Percentiles rank a stretch among this genome's conserved stretches.
Evolutionary conservation across 345 rosid species (phyloP).

Genomic region (Rhodomyrtus tomentosa): DNA sequence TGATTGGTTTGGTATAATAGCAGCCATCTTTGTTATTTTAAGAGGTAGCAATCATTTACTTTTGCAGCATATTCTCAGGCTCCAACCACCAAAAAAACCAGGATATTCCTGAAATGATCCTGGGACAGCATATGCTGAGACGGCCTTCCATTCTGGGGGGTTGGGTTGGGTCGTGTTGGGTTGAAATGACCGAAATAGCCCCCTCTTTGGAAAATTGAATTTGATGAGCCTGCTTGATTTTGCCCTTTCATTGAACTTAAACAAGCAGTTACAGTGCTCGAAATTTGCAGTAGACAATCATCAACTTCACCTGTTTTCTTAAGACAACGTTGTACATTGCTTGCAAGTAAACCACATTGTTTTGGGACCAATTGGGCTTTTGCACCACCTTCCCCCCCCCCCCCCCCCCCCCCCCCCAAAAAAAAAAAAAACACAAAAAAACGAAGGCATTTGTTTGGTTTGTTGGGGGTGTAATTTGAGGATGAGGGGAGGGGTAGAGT

Average conservation of each 20-base stretch:
- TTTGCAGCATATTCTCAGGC: conserved; percentile 25
- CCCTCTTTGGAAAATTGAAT: background rate
- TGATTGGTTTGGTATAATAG: background rate
- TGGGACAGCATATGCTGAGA: background rate
- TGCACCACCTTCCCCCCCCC: too few relatives aligned
- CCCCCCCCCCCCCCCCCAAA: too few relatives aligned
- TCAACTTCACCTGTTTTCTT: background rate
- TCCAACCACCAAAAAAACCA: background rate
- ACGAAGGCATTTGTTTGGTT: too few relatives aligned
- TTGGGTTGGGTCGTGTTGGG: too few relatives aligned
- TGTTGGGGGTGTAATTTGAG: background rate
- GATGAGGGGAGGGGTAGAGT: background rate
- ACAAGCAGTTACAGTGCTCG: background rate
- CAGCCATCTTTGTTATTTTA: background rate
- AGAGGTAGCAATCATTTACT: background rate
- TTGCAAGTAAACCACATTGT: background rate
- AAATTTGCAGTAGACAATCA: background rate
- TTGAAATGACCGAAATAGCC: conserved; percentile 7
- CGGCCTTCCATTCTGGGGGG: background rate
- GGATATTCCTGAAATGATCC: conserved; percentile 27
- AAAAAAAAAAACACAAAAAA: too few relatives aligned
- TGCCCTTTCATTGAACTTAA: background rate
- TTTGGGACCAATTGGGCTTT: background rate
- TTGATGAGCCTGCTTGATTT: background rate
- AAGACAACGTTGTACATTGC: background rate